These are phyloP conservation scores for Zygoascus biomembranicola DNA, from an alignment of 805 yeast genomes.

Conservation along the genomic window DNA sequence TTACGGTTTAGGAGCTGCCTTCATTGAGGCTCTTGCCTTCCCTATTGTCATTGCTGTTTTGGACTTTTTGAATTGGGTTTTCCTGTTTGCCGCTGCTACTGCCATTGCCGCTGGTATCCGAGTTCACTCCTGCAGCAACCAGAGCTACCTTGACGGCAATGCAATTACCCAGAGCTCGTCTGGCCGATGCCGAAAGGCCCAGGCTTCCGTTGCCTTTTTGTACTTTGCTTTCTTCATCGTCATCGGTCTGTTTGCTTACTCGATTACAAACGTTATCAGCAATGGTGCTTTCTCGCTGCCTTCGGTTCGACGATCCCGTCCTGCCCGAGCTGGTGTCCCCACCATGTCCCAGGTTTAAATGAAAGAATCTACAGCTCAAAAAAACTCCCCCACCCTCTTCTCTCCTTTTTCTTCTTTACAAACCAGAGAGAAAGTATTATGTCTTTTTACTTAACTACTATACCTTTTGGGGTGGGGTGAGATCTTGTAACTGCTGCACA, in stretches of 20 bases:
- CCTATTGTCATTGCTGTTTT: slow-evolving; percentile 66
- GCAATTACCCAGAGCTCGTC: slow-evolving; percentile 62
- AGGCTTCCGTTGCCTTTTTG: slow-evolving; percentile 74
- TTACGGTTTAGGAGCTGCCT: slow-evolving; percentile 71
- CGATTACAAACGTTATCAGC: slow-evolving; percentile 43
- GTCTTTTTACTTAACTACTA: not conserved
- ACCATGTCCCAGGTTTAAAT: slow-evolving; percentile 78
- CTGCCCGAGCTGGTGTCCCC: slow-evolving; percentile 78
- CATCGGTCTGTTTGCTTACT: slow-evolving; percentile 51
- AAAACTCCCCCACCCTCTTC: too few species aligned
- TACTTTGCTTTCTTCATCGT: slow-evolving; percentile 77
- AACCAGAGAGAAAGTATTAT: not conserved
- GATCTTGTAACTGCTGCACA: not conserved
- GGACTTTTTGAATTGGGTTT: slow-evolving; percentile 84
- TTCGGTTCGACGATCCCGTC: slow-evolving; percentile 36
- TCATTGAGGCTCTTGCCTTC: slow-evolving; percentile 75
- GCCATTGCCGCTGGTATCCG: slow-evolving; percentile 89
- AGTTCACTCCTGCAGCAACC: slow-evolving; percentile 76
- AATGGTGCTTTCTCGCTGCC: slow-evolving; percentile 51
- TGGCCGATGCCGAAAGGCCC: slow-evolving; percentile 92
- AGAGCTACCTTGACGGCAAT: slow-evolving; percentile 55
- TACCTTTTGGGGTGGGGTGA: not conserved
- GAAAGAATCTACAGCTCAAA: not conserved
- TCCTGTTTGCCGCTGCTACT: slow-evolving; percentile 90
- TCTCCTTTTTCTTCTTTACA: too few species aligned